A percentile compares a stretch with the other conserved stretches of the same genome.
Evolutionary conservation across 176 grass and related monocot genomes (phyloP).

Genomic region (Otatea glauca): DNA sequence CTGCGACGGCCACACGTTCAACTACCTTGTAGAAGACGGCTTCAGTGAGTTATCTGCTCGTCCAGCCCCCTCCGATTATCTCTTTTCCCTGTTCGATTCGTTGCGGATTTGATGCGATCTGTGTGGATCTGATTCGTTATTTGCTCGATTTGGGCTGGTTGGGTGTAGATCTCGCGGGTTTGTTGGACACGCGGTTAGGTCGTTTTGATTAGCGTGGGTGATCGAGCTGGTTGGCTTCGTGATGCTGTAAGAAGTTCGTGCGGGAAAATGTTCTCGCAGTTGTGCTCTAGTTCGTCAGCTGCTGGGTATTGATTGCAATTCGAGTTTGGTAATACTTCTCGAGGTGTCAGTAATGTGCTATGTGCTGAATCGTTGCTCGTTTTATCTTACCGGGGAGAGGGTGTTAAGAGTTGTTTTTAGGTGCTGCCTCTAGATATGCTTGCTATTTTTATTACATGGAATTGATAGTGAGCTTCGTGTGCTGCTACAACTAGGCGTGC

Average conservation of each 20-base stretch:
- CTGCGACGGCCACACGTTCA: slow-evolving; percentile 92
- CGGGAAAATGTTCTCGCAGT: not conserved
- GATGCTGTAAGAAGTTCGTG: not conserved
- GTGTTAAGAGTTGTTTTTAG: not conserved
- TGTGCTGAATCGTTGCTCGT: not conserved
- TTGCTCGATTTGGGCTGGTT: not conserved
- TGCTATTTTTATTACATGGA: slow-evolving; percentile 45
- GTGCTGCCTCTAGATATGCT: not conserved
- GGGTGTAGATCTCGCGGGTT: slow-evolving; percentile 39
- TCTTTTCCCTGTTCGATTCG: not conserved
- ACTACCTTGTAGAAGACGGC: slow-evolving; percentile 90
- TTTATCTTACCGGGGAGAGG: not conserved
- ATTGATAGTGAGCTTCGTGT: not conserved
- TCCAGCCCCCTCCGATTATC: not conserved
- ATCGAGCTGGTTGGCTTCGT: not conserved
- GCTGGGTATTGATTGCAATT: not conserved
- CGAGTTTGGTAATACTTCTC: not conserved
- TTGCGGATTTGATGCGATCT: not conserved
- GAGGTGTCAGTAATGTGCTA: not conserved
- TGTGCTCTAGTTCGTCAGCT: not conserved
- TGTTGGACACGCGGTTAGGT: not conserved
- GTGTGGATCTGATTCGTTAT: not conserved
- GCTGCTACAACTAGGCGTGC: not conserved
- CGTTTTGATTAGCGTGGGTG: not conserved
- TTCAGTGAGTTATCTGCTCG: slow-evolving; percentile 61